Base-by-base conservation (phyloP, 2,329 filamentous ascomycete genomes). In the Shiraia sp. region DNA sequence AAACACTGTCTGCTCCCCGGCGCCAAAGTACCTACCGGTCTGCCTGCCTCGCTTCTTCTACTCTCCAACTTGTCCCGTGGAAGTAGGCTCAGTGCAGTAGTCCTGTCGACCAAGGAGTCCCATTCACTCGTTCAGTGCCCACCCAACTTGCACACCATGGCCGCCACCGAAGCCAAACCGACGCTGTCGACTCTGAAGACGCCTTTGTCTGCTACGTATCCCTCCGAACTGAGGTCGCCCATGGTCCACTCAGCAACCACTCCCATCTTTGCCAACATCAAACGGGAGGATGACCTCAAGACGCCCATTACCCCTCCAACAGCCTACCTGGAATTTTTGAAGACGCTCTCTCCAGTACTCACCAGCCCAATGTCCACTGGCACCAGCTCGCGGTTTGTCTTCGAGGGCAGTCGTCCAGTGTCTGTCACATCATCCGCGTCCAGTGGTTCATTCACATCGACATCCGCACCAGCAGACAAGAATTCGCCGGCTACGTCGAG, bases 281-380 rank as follows among this genome's bases (percentile, higher is more conserved):
- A 91, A 70, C 74, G 74, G 40, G 80, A 87, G 55, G 80, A 84
- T 45, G 47, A 77, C 31, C 71, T 83, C 43, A 86, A 84, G 72
- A 96, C 91, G 4, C 91, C 91, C 34, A 95, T 97, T 68, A 95
- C 88, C 36, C 92, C 92, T 37, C 92, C 92, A 3, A 78, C 81
- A 15, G 91, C 92, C 43, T 97, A 97, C 67, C 86, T 89, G 55
- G 90, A 97, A 63, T 97, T 96, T 65, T 83, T 97, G 50, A 92
- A 90, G 72, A 84, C 85, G 46, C 83, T 95, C 72, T 86, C 81
- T 1, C 80, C 81, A 1, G 76, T 86, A 13, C 77, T 90, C 44
- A 82, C 84, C 63, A 90, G 85, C 50, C 87, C 88, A 7, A 72
- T 81, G 32, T 76, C 81, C 33, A 79, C 84, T 28, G 74, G 75